Conservation (phyloP, 2,329 filamentous ascomycete genomes). For the Paraphaeosphaeria minitans region DNA sequence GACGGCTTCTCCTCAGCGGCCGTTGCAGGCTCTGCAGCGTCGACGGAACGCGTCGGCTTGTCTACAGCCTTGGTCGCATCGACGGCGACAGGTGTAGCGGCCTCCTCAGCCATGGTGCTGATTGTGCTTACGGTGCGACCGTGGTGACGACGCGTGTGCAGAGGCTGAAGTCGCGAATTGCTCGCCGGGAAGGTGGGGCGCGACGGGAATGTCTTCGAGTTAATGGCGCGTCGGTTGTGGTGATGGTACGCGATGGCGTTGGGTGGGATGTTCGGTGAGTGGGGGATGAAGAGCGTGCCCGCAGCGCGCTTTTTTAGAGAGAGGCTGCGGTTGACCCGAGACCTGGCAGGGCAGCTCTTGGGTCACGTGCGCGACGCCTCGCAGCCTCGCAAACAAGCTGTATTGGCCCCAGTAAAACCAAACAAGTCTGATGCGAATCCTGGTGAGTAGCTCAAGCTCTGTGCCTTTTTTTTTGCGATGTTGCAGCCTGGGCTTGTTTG, state of each 20-base stretch:
- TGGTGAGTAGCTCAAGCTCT: slow-evolving; percentile 15
- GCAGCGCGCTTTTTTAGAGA: neutral
- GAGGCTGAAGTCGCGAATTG: slow-evolving; percentile 38
- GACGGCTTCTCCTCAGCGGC: slow-evolving; percentile 37
- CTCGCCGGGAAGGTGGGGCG: slow-evolving; percentile 28
- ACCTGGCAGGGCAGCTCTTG: neutral
- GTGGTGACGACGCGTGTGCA: slow-evolving; percentile 43
- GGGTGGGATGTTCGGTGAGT: slow-evolving; percentile 37
- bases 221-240: slow-evolving; percentile 37
- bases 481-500: slow-evolving; percentile 25
- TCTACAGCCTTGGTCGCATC: slow-evolving; percentile 37
- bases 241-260: slow-evolving; percentile 46
- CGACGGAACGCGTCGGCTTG: slow-evolving; percentile 37
- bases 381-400: slow-evolving; percentile 19
- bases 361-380: slow-evolving; percentile 23
- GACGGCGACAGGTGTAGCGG: slow-evolving; percentile 31
- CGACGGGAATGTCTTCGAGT: slow-evolving; percentile 32
- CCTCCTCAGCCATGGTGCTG: slow-evolving; percentile 45
- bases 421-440: slow-evolving; percentile 31
- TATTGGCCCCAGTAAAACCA: slow-evolving; percentile 16
- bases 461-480: slow-evolving; percentile 15
- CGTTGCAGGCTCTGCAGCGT: slow-evolving; percentile 32
- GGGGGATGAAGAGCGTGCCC: neutral
- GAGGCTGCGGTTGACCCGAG: too few relatives aligned
- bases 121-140: slow-evolving; percentile 41